A percentile compares a stretch with the other conserved stretches of the same genome.
phyloP scores from a whole-genome alignment of 2,329 filamentous ascomycete genomes.

The Malbranchea zuffiana region DNA sequence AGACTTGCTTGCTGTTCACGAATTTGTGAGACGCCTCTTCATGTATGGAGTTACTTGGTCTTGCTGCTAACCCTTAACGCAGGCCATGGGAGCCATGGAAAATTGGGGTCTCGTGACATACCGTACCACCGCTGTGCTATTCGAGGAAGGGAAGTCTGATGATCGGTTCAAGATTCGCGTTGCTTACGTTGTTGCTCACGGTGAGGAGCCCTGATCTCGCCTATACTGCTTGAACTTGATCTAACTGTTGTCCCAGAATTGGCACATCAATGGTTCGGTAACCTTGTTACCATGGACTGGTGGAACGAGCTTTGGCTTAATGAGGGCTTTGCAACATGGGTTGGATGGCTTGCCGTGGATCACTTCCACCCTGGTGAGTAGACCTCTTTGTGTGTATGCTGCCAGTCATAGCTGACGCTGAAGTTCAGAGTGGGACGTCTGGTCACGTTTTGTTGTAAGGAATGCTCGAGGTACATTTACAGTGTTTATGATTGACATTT shows the following conservation, averaged over 20 bases:
- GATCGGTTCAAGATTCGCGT: conserved; percentile 84
- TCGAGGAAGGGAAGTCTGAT: conserved; percentile 85
- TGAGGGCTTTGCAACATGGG: conserved; percentile 96
- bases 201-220: conserved; percentile 21
- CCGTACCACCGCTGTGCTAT: conserved; percentile 88
- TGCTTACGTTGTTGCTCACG: conserved; percentile 93
- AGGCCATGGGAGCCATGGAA: conserved; percentile 67
- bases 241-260: conserved; percentile 47
- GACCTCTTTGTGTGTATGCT: neutral
- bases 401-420: conserved; percentile 15
- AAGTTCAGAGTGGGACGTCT: conserved; percentile 75
- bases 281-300: conserved; percentile 95
- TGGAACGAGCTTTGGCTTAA: conserved; percentile 91
- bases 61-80: conserved; percentile 11
- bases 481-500: conserved; percentile 27
- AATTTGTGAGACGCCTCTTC: conserved; percentile 56
- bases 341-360: conserved; percentile 87
- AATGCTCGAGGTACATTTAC: conserved; percentile 43
- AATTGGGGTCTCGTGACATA: conserved; percentile 97
- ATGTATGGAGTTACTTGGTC: conserved; percentile 17
- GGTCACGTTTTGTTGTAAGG: conserved; percentile 84
- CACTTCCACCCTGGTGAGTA: conserved; percentile 65
- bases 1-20: conserved; percentile 80
- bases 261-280: conserved; percentile 93
- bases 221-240: conserved; percentile 1